These are phyloP conservation scores for Annulohypoxylon bovei DNA, from an alignment of 495 filamentous ascomycete species.

Conservation along the genomic window DNA sequence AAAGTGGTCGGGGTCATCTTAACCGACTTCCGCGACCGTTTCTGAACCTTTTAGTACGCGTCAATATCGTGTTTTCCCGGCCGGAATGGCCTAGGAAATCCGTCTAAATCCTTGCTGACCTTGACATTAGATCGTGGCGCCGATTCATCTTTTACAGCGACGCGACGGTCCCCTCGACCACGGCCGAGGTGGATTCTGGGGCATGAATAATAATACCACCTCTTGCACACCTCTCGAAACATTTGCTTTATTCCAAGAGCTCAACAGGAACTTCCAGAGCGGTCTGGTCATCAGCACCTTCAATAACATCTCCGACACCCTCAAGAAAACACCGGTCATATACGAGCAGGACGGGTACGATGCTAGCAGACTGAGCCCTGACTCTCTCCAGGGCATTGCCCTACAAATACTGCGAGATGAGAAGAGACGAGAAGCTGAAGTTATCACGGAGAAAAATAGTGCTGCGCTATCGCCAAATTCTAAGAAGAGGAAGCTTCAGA, in stretches of 20 bases:
- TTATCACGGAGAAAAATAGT: constrained; percentile 48
- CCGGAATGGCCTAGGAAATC: constrained; percentile 22
- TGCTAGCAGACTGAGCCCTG: constrained; percentile 75
- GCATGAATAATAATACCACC: constrained; percentile 65
- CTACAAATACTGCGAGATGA: constrained; percentile 77
- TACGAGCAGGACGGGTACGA: constrained; percentile 74
- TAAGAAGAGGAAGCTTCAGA: constrained; percentile 78
- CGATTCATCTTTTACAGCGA: constrained; percentile 59
- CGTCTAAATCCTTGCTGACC: constrained; percentile 31
- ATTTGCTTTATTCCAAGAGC: constrained; percentile 87
- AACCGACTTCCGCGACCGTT: constrained; percentile 23
- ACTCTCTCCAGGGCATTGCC: constrained; percentile 81
- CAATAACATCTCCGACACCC: constrained; percentile 72
- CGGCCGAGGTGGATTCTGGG: constrained; percentile 64
- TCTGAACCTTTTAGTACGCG: constrained; percentile 32
- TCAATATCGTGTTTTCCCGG: constrained; percentile 29
- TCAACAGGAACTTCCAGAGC: constrained; percentile 63
- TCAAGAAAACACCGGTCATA: constrained; percentile 76
- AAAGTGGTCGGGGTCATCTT: constrained; percentile 42
- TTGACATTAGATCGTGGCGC: constrained; percentile 59
- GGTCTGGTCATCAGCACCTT: constrained; percentile 74
- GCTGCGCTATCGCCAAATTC: constrained; percentile 59
- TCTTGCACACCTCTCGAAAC: constrained; percentile 88
- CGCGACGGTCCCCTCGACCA: constrained; percentile 64
- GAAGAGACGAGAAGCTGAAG: constrained; percentile 53